Conservation (phyloP, 495 filamentous ascomycete species). For the Neurospora intermedia region DNA sequence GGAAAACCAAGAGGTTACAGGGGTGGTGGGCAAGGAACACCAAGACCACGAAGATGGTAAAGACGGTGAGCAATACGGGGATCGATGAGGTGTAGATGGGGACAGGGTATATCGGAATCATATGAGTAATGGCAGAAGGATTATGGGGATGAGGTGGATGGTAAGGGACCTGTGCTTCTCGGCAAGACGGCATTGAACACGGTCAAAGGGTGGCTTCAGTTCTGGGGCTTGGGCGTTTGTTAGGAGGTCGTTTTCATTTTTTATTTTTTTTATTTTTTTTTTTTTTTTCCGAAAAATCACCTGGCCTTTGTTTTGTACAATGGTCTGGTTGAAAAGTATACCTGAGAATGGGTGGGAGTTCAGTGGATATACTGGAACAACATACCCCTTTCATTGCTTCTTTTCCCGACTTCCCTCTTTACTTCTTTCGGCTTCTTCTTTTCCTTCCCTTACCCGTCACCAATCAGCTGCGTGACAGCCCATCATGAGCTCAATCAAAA, state of each 20-base stretch:
- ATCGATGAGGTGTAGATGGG: background rate
- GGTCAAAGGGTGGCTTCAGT: background rate
- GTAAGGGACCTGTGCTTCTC: background rate
- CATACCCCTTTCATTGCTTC: background rate
- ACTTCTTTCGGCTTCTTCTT: background rate
- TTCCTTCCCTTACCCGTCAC: background rate
- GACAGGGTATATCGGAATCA: background rate
- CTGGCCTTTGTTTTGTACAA: background rate
- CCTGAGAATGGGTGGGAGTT: background rate
- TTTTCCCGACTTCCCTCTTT: background rate
- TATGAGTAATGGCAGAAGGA: background rate
- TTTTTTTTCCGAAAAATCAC: background rate
- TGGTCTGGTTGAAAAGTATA: background rate
- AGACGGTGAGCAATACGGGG: background rate
- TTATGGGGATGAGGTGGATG: background rate
- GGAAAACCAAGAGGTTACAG: background rate
- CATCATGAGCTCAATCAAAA: background rate
- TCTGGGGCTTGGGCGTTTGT: background rate
- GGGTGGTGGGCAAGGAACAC: background rate
- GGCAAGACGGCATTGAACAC: background rate
- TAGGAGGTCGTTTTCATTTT: background rate
- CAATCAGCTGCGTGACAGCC: background rate
- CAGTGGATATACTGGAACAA: background rate
- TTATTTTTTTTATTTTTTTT: no score
- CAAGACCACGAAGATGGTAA: background rate